Evolutionary conservation across 345 rosid genomes (phyloP), one percentile per base, ranked within the genome.

Genomic region (Heritiera littoralis): DNA sequence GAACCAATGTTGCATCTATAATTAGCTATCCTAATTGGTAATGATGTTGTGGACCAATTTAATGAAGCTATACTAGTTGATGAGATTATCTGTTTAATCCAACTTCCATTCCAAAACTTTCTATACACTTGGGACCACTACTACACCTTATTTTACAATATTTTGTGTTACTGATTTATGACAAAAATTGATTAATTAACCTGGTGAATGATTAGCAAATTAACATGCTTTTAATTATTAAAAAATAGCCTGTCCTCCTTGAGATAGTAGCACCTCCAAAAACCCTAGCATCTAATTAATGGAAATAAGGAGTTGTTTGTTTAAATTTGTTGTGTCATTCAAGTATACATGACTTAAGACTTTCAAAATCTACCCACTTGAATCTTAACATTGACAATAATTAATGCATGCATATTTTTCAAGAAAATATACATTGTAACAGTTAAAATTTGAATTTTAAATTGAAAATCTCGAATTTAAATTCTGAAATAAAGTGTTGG

Each of bases 41-140:
- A 60, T 60, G 38, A 60, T 60, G 65, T 60, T 10, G 65, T 60
- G 65, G 65, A 60, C 65, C 38, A 60, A 60, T 35, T 60, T 60
- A 23, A 60, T 55, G 9, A 17, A 18, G 60, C 10, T 60, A 60
- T 14, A 30, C 5, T 60, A 3, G 35, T 60, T 23, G 65, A 10
- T 54, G n/a, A 54, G n/a, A 54, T 60, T 8, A 10, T 60, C 1
- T 23, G 15, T 23, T 60, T 9, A 23, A 60, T 60, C 65, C 65
- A 60, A 23, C 35, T 23, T 23, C 65, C 58, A 14, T 23, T 23
- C 65, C 58, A 15, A 54, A 54, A 7, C n/a, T 54, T 54, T 54
- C 45, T 43, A 43, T 43, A 43, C 45, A 43, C 6, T 6, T 43
- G 45, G 6, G 45, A 43, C 45, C 45, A 43, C 45, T 35, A 35